These are phyloP conservation scores for Candida namnaoensis DNA, from an alignment of 805 yeast genomes.

Conservation along the genomic window DNA sequence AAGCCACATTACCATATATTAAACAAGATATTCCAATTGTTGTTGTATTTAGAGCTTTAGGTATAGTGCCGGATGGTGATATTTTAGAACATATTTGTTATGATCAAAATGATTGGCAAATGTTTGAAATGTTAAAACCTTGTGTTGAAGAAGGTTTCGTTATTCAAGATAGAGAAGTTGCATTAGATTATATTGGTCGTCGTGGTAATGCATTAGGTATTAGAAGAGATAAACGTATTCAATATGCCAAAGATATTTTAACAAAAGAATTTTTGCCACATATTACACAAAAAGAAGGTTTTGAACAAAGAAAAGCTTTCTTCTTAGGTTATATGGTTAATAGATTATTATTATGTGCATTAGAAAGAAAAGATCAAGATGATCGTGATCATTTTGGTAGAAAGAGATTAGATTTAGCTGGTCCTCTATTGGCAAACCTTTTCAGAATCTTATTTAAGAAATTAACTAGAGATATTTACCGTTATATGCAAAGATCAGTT, in stretches of 20 bases:
- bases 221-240: slow-evolving; percentile 94
- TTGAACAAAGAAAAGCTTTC: slow-evolving; percentile 92
- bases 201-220: slow-evolving; percentile 97
- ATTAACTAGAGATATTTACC: slow-evolving; percentile 90
- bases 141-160: slow-evolving; percentile 99
- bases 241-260: slow-evolving; percentile 92
- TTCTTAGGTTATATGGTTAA: slow-evolving; percentile 98
- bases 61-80: slow-evolving; percentile 99
- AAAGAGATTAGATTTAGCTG: slow-evolving; percentile 96
- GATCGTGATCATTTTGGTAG: slow-evolving; percentile 99
- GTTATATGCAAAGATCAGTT: slow-evolving; percentile 98
- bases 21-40: slow-evolving; percentile 96
- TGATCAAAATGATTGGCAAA: slow-evolving; percentile 98
- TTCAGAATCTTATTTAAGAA: slow-evolving; percentile 92
- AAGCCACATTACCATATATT: slow-evolving; percentile 93
- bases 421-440: slow-evolving; percentile 91
- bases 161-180: slow-evolving; percentile 96
- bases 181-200: slow-evolving; percentile 95
- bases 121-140: slow-evolving; percentile 98
- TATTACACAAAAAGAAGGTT: slow-evolving; percentile 95
- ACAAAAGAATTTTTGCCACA: slow-evolving; percentile 96
- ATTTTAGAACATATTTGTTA: slow-evolving; percentile 96
- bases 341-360: slow-evolving; percentile 86
- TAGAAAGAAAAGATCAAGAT: slow-evolving; percentile 96
- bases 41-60: slow-evolving; percentile 93